Base-by-base conservation (phyloP, 768 basidiomycete genomes). In the Pilatotrama ljubarskyi region DNA sequence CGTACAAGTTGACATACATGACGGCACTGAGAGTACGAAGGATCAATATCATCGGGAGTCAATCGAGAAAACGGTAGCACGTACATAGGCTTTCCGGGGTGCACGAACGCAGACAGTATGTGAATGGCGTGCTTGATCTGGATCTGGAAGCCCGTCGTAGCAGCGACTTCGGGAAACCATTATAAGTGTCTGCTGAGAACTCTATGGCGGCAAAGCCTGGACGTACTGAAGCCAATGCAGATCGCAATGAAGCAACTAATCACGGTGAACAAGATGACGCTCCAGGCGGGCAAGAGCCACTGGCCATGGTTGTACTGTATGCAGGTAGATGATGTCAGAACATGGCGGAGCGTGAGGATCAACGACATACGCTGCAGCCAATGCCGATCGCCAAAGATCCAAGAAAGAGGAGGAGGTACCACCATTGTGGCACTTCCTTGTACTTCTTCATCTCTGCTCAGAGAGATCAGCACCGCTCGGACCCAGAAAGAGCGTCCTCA, bases 1-100 rank as follows among this genome's bases (percentile, higher is more conserved):
- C 82, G 69, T 80, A 83, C 43, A 82, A 63, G 63, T 81, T 82
- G 6, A 81, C 82, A 58, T 84, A 83, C 82, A 84, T 82, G 52
- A 79, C 78, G 14, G 80, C 74, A 37, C 80, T 81, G 58, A 15
- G 14, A 13, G n/a, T 9, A 13, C 17, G 26, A 14, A 5, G n/a
- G 13, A 26, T 26, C 9, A 47, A n/a, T 10, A 25, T n/a, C n/a
- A 22, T 37, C 42, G 9, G 38, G 38, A 5, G 5, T 11, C 2
- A 18, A 51, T 13, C 2, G 17, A 5, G 13, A 8, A 35, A 10
- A 20, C 20, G 20, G 8, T 24, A 26, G 32, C n/a, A 64, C 73
- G 57, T 65, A 77, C 79, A 81, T 78, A 6, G 81, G 77, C 57
- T 80, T 72, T 47, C 80, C 79, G 18, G 75, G 77, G 62, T 81